phyloP scores from a whole-genome alignment of 768 basidiomycete genomes.

The Tubosaeta sp. region DNA sequence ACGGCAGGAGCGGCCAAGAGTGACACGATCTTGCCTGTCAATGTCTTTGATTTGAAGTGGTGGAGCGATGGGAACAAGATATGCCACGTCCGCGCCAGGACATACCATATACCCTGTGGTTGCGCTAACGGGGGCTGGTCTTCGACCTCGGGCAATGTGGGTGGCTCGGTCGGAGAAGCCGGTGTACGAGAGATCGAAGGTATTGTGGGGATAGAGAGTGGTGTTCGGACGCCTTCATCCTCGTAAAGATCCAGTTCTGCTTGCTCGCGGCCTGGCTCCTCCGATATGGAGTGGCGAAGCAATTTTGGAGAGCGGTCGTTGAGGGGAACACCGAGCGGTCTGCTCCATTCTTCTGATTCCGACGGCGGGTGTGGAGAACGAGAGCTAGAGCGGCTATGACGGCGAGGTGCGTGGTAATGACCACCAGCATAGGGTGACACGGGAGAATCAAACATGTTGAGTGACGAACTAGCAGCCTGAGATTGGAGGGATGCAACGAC shows the following conservation, averaged over 20 bases:
- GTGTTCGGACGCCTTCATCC: slow-evolving; percentile 13
- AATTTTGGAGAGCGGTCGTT: slow-evolving; percentile 44
- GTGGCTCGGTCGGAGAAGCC: slow-evolving; percentile 38
- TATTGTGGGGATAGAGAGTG: slow-evolving; percentile 31
- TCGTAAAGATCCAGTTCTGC: slow-evolving; percentile 6
- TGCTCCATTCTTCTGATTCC: slow-evolving; percentile 49
- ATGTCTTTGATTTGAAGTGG: slow-evolving; percentile 64
- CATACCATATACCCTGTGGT: slow-evolving; percentile 33
- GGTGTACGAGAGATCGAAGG: slow-evolving; percentile 60
- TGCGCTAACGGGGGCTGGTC: slow-evolving; percentile 38
- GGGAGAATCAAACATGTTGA: slow-evolving; percentile 62
- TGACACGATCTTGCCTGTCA: slow-evolving; percentile 66
- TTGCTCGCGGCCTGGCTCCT: slow-evolving; percentile 15
- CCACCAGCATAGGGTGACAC: slow-evolving; percentile 73
- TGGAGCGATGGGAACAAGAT: slow-evolving; percentile 85
- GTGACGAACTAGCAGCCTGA: slow-evolving; percentile 56
- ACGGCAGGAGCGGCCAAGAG: slow-evolving; percentile 86
- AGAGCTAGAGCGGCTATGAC: slow-evolving; percentile 28
- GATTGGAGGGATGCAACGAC: slow-evolving; percentile 77
- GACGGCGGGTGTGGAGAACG: slow-evolving; percentile 24
- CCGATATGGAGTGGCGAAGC: slow-evolving; percentile 27
- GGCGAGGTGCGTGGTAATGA: slow-evolving; percentile 53
- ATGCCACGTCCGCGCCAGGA: slow-evolving; percentile 44
- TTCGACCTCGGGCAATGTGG: slow-evolving; percentile 43
- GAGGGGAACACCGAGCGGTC: slow-evolving; percentile 46